These are phyloP conservation scores for Daucus carota DNA, from an alignment of 129 eudicot genomes.

Conservation along the genomic window DNA sequence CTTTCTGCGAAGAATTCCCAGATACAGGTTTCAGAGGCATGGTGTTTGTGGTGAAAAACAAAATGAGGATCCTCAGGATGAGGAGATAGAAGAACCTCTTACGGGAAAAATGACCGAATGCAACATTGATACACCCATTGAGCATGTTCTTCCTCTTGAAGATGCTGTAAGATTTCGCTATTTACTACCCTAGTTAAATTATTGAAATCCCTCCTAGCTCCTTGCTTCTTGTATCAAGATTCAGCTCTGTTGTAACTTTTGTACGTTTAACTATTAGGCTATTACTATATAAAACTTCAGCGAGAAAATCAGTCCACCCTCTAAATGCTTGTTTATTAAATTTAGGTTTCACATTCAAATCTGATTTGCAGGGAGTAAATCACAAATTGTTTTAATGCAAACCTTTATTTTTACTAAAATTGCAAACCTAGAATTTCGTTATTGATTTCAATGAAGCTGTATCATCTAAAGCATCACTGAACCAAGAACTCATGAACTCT, in stretches of 20 bases:
- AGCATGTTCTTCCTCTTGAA: slow-evolving; percentile 66
- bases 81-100: slow-evolving; percentile 76
- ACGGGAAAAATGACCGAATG: slow-evolving; percentile 92
- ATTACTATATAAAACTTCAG: no score
- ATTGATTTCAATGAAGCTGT: no score
- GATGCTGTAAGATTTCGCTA: slow-evolving; percentile 65
- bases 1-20: slow-evolving; percentile 67
- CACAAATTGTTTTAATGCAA: no score
- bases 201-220: background rate
- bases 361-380: no score
- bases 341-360: no score
- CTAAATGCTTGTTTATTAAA: no score
- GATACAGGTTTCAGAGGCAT: slow-evolving; percentile 51
- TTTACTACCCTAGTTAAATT: slow-evolving; percentile 1
- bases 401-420: no score
- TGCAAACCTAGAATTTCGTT: no score
- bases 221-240: background rate
- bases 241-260: background rate
- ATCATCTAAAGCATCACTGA: no score
- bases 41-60: slow-evolving; percentile 55
- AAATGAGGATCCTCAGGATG: slow-evolving; percentile 48
- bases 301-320: no score
- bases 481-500: no score
- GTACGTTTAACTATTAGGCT: no score
- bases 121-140: slow-evolving; percentile 62